Evolutionary conservation across 139 green algal species (phyloP).

Genomic region (Chlamydomonas sphaeroides): DNA sequence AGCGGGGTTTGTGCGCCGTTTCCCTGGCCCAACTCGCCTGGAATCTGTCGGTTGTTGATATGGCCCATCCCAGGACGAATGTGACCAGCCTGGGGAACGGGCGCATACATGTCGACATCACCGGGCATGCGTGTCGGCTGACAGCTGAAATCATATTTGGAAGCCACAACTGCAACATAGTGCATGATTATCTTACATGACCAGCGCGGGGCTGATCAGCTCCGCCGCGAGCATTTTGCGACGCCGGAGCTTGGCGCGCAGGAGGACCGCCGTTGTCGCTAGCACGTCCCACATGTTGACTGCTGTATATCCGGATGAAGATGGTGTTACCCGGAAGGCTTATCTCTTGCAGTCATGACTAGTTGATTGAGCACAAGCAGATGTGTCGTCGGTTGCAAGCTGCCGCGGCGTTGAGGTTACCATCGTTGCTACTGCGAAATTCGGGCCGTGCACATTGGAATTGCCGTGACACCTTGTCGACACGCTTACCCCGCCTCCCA

Average conservation of each 20-base stretch:
- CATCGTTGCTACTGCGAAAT: too few species aligned
- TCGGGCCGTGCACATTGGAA: too few species aligned
- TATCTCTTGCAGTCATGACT: too few species aligned
- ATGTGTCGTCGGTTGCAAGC: too few species aligned
- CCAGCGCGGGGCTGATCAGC: not conserved
- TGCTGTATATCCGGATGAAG: too few species aligned
- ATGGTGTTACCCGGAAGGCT: too few species aligned
- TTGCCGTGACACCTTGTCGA: too few species aligned
- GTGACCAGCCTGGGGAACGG: not conserved
- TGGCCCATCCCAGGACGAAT: conserved; percentile 8
- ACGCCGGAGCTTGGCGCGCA: conserved; percentile 5
- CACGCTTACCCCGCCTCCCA: too few species aligned
- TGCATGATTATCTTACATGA: not conserved
- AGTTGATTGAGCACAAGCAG: too few species aligned
- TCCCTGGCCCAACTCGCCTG: not conserved
- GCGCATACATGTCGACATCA: not conserved
- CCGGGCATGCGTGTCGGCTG: not conserved
- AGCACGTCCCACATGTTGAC: not conserved
- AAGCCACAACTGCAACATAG: not conserved
- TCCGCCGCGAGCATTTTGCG: not conserved
- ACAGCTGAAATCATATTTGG: not conserved
- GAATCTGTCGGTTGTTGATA: not conserved
- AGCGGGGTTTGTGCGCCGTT: too few species aligned
- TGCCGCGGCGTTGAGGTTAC: too few species aligned
- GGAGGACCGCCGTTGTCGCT: not conserved